Conservation (phyloP, 2,329 filamentous ascomycete species). For the Clonostachys byssicola region DNA sequence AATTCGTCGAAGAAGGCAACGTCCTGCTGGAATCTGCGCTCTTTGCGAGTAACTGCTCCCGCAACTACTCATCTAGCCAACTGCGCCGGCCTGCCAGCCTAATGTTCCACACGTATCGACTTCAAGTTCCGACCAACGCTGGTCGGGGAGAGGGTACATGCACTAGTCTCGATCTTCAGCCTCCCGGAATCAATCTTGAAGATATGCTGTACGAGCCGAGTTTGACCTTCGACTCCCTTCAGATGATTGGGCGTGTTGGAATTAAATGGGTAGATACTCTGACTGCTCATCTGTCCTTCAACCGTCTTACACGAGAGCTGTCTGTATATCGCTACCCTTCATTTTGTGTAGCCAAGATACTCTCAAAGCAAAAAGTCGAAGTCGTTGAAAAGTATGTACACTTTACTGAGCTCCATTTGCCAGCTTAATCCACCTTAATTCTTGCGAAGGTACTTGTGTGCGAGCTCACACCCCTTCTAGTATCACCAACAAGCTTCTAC, state of each 20-base stretch:
- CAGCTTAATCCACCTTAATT: background rate
- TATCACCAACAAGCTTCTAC: background rate
- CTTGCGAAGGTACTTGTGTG: background rate
- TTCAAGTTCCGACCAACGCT: background rate
- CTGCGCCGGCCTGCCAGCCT: background rate
- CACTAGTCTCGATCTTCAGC: background rate
- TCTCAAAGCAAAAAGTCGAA: background rate
- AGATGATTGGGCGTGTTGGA: background rate
- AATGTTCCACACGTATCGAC: background rate
- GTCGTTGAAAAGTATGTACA: background rate
- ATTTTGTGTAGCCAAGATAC: background rate
- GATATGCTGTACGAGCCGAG: background rate
- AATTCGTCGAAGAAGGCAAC: background rate
- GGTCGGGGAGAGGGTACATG: background rate
- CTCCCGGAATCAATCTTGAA: too few relatives aligned
- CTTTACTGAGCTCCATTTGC: background rate
- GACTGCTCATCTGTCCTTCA: background rate
- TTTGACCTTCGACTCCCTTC: background rate
- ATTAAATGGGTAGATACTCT: background rate
- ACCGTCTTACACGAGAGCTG: background rate
- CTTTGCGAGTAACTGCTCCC: background rate
- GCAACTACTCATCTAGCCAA: background rate
- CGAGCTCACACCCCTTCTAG: background rate
- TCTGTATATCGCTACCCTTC: background rate
- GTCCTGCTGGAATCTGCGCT: background rate